These are phyloP conservation scores for Mikania micrantha DNA, from an alignment of 129 eudicot genomes.

Conservation along the genomic window DNA sequence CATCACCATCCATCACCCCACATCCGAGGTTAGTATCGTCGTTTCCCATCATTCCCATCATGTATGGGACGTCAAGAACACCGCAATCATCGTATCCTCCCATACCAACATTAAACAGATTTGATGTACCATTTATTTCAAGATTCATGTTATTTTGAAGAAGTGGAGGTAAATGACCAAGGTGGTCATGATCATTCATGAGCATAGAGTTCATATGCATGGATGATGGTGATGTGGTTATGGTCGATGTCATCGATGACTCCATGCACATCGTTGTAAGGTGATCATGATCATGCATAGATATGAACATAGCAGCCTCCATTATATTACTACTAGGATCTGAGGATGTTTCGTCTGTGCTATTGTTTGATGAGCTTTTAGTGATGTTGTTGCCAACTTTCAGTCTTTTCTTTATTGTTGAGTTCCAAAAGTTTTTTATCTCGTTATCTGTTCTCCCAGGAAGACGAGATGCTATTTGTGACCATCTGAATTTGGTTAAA, in stretches of 20 bases:
- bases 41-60: constrained; percentile 53
- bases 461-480: constrained; percentile 80
- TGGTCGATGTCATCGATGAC: constrained; percentile 38
- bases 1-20: constrained; percentile 24
- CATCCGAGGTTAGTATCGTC: constrained; percentile 38
- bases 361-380: constrained; percentile 46
- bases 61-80: constrained; percentile 37
- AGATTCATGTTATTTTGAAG: constrained; percentile 18
- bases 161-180: constrained; percentile 41
- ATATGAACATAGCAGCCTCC: constrained; percentile 26
- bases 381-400: constrained; percentile 31
- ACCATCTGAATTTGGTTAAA: constrained; percentile 45
- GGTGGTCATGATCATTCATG: constrained; percentile 17
- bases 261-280: constrained; percentile 45
- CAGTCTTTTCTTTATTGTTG: constrained; percentile 68
- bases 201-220: constrained; percentile 32
- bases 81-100: constrained; percentile 38
- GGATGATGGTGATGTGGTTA: constrained; percentile 45
- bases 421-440: constrained; percentile 84
- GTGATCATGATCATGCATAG: constrained; percentile 58
- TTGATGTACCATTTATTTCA: constrained; percentile 14
- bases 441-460: constrained; percentile 91
- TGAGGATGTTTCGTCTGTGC: constrained; percentile 28
- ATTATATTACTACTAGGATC: constrained; percentile 14
- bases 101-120: constrained; percentile 28